Evolutionary conservation across 2,329 filamentous ascomycete genomes (phyloP).

Genomic region (Alternaria sp.): DNA sequence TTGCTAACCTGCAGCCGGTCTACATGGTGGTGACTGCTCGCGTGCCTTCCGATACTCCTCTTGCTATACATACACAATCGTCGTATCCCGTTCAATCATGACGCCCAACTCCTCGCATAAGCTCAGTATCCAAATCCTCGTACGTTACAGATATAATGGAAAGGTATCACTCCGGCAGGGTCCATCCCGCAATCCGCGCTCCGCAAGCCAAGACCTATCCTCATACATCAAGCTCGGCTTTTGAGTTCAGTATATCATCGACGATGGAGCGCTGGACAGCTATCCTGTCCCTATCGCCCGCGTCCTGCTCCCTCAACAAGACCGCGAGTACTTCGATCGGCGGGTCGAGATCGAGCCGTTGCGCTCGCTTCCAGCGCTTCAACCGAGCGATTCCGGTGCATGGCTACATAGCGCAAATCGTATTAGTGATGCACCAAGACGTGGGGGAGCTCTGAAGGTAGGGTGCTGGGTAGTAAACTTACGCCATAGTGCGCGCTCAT

Average conservation of each 20-base stretch:
- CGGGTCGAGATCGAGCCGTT: conserved; percentile 81
- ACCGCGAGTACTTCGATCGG: conserved; percentile 91
- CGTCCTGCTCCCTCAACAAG: conserved; percentile 71
- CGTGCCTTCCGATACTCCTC: conserved; percentile 3
- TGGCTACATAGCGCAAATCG: conserved; percentile 63
- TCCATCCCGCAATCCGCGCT: background rate
- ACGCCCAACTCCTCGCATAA: conserved; percentile 1
- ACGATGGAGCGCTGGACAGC: conserved; percentile 73
- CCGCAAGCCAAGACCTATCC: background rate
- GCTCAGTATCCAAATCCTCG: background rate
- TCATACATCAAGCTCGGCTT: conserved; percentile 48
- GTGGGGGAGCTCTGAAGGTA: conserved; percentile 30
- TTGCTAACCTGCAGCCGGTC: background rate
- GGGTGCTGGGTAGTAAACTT: conserved; percentile 50
- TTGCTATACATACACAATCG: background rate
- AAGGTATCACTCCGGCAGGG: background rate
- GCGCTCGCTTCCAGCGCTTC: conserved; percentile 87
- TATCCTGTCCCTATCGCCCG: conserved; percentile 54
- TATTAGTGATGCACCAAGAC: conserved; percentile 15
- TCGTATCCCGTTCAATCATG: background rate
- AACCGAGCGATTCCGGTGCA: conserved; percentile 83
- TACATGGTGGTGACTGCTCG: conserved; percentile 3
- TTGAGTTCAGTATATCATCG: conserved; percentile 67
- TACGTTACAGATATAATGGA: background rate
- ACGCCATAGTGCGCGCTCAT: conserved; percentile 91